Base-by-base conservation (phyloP, 2,329 filamentous ascomycete genomes). In the Amauroascus niger region DNA sequence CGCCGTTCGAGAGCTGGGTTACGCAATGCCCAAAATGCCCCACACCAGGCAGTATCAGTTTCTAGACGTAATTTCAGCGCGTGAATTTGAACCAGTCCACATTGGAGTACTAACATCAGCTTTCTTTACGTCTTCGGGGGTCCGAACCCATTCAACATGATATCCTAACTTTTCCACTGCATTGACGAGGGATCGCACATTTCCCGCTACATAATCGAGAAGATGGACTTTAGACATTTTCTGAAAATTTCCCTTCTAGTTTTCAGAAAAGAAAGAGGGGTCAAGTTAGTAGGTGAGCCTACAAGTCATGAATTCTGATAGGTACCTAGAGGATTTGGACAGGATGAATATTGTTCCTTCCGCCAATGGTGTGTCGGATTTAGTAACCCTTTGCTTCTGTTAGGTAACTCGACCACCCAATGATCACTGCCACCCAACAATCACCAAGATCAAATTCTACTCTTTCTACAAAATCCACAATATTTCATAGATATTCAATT, bases 11-110 rank as follows among this genome's bases (percentile, higher is more conserved):
- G 61, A 98, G 83, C 67, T 95, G 89, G 26, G 82, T 82, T 59
- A 97, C 77, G 71, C 93, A 98, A 76, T 98, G 89, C 57, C 93
- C 93, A 65, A 97, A 98, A 76, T 98, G 91, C 62, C 93, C 93
- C 58, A 98, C 93, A 56, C 93, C 93, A 4, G 93, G 93, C 24
- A 98, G 80, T 60, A 98, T 96, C 63, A 98, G 81, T 79, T 84
- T 94, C 85, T 32, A 32, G 39, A 26, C 35, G 22, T 13, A 26
- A 8, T 20, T 14, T 35, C 13, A 43, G 22, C n/a, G 5, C n/a
- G n/a, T n/a, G n/a, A n/a, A n/a, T n/a, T n/a, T 35, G 6, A 14
- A 3, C 3, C 13, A n/a, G 14, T 13, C 7, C 16, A 6, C 37
- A 20, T n/a, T n/a, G n/a, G 16, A 14, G 16, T 40, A 40, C 75